Conservation (phyloP, 1,284 basidiomycete species). For the Cerioporus squamosus region DNA sequence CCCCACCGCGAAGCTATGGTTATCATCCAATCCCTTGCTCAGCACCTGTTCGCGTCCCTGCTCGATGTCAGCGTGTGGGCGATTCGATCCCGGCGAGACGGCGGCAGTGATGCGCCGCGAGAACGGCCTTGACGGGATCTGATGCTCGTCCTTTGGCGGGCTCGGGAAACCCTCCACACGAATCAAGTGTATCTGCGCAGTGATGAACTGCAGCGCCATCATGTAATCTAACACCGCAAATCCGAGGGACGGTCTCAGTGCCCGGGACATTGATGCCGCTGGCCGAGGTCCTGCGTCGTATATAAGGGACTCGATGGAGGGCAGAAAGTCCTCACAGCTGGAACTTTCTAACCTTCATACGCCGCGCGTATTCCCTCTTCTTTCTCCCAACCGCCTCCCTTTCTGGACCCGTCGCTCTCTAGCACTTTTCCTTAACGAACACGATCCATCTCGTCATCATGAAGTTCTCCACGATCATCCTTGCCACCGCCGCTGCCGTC, state of each 20-base stretch:
- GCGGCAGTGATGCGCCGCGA: no score
- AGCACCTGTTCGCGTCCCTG: no score
- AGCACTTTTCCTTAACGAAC: conserved; percentile 9
- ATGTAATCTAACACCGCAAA: no score
- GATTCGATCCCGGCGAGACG: no score
- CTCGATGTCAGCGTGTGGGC: no score
- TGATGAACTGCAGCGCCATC: neutral
- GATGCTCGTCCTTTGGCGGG: no score
- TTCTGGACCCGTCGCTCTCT: conserved; percentile 16
- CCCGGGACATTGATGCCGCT: conserved; percentile 41
- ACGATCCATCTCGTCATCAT: conserved; percentile 15
- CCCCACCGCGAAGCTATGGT: no score
- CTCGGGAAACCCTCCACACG: neutral
- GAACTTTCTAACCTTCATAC: conserved; percentile 23
- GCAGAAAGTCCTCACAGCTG: conserved; percentile 19
- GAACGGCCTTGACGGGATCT: no score
- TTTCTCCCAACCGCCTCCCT: conserved; percentile 6
- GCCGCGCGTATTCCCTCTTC: conserved; percentile 29
- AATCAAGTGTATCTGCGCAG: neutral
- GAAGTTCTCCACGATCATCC: conserved; percentile 33
- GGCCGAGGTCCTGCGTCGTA: neutral
- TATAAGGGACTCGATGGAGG: conserved; percentile 7
- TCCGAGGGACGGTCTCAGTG: conserved; percentile 25
- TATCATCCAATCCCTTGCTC: no score
- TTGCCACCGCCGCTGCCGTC: conserved; percentile 39